Base-by-base conservation (phyloP, 1,284 basidiomycete genomes). In the Leucoagaricus sp. region DNA sequence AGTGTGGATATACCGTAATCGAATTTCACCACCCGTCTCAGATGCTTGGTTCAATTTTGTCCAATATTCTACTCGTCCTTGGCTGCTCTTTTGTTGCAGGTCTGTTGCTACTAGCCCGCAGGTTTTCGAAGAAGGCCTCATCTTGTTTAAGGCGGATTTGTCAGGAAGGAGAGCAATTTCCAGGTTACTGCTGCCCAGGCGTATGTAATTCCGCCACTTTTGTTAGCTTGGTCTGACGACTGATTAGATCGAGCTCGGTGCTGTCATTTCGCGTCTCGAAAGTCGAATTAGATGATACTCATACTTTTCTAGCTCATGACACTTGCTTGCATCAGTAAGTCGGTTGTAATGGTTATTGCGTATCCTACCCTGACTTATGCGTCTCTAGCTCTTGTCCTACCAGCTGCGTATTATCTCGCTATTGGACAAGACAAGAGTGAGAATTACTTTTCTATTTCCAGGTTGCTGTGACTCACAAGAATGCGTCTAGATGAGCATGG, bases 71-170 rank as follows among this genome's bases (percentile, higher is more conserved):
- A 4, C 80, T 96, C 29, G 94, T 96, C 13, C 76, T 96, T 5
- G 94, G 94, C 19, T 93, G 90, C 73, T 93, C 91, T 21, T 95
- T 94, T 78, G 77, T 94, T 48, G 91, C 89, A 59, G 91, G 85
- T 81, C 46, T 47, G 64, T 59, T 26, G 12, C 26, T 9, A 13
- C 28, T 44, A 10, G 38, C 28, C 25, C 5, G 9, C 8, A 7
- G 42, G 9, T 40, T 19, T 15, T 28, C 5, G 2, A 12, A n/a
- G 19, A 10, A 42, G 13, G 23, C 12, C 15, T 41, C 6, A 36
- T 34, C 13, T 54, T 34, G 33, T 6, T 12, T 7, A 57, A 86
- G 87, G 85, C 57, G 93, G 93, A 6, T 73, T 85, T 63, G 81
- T 80, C 62, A 84, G 76, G 61, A 66, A 74, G 15, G 88, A 95